phyloP scores from a whole-genome alignment of 2,329 filamentous ascomycete genomes.

The Verticillium tricorpus region DNA sequence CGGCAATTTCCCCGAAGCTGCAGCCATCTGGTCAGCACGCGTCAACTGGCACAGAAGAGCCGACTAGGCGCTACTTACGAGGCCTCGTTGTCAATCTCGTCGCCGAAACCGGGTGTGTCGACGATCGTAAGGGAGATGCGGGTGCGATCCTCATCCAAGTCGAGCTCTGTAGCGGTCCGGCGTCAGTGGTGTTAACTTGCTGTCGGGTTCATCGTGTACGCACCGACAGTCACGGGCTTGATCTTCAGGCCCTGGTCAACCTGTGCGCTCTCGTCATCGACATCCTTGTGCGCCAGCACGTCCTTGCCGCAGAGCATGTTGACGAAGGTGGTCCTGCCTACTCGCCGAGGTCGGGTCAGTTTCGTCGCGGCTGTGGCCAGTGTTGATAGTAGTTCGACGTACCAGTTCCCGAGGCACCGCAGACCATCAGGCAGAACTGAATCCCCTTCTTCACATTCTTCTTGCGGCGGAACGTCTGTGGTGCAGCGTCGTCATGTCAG shows the following conservation, averaged over 20 bases:
- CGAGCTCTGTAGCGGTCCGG: slow-evolving; percentile 60
- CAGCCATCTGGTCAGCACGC: not conserved
- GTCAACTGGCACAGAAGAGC: not conserved
- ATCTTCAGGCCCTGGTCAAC: slow-evolving; percentile 97
- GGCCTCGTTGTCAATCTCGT: slow-evolving; percentile 98
- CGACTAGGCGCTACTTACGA: slow-evolving; percentile 53
- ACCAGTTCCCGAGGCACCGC: slow-evolving; percentile 98
- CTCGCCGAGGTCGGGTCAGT: slow-evolving; percentile 4
- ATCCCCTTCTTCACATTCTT: slow-evolving; percentile 99
- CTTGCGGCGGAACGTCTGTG: slow-evolving; percentile 93
- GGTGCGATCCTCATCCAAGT: slow-evolving; percentile 96
- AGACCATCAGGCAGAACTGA: slow-evolving; percentile 99
- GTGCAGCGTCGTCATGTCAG: not conserved
- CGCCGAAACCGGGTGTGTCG: slow-evolving; percentile 96
- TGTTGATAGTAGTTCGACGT: slow-evolving; percentile 30
- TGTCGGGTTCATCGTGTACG: slow-evolving; percentile 6
- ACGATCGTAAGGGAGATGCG: slow-evolving; percentile 98
- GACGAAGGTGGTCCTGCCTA: slow-evolving; percentile 96
- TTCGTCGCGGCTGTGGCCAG: not conserved
- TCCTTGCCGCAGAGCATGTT: slow-evolving; percentile 97
- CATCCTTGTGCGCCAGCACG: slow-evolving; percentile 87
- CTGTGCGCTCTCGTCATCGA: slow-evolving; percentile 86
- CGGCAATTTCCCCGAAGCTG: slow-evolving; percentile 96
- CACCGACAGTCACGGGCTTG: slow-evolving; percentile 96
- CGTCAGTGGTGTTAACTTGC: not conserved